These are phyloP conservation scores for Cutaneotrichosporon sp. DNA, from an alignment of 1,284 basidiomycete genomes.

Conservation along the genomic window DNA sequence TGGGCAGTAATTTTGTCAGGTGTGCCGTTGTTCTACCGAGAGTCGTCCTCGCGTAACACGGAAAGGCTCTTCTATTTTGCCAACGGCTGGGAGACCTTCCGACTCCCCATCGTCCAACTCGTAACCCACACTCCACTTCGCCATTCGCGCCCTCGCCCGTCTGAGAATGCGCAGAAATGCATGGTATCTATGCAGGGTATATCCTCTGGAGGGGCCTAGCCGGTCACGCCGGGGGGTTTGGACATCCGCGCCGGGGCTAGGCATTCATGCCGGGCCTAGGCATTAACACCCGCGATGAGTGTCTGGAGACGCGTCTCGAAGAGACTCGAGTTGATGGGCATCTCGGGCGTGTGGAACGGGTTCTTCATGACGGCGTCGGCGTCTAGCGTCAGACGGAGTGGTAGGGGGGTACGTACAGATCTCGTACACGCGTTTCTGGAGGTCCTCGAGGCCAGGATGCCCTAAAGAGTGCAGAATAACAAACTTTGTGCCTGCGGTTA, in stretches of 20 bases:
- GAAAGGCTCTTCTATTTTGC: no score
- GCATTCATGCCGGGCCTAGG: neutral
- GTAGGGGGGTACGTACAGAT: constrained; percentile 54
- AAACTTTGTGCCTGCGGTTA: constrained; percentile 82
- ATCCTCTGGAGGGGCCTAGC: neutral
- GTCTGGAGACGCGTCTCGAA: constrained; percentile 65
- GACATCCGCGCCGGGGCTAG: no score
- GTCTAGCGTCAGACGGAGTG: constrained; percentile 26
- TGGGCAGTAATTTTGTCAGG: no score
- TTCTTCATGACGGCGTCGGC: constrained; percentile 97
- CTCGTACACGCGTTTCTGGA: constrained; percentile 79
- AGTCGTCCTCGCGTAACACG: no score
- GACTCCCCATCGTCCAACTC: no score
- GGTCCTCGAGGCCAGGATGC: constrained; percentile 57
- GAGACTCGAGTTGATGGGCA: constrained; percentile 89
- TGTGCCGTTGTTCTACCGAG: no score
- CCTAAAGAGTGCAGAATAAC: constrained; percentile 73
- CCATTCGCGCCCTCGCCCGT: no score
- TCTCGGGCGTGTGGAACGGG: constrained; percentile 96
- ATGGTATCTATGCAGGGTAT: constrained; percentile 17
- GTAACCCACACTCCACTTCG: no score
- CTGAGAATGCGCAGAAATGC: neutral
- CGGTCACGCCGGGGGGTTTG: neutral
- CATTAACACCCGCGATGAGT: constrained; percentile 39
- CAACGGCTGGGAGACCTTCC: no score